phyloP scores from a whole-genome alignment of 2,329 filamentous ascomycete species.

The Ceratocystis cubensis region DNA sequence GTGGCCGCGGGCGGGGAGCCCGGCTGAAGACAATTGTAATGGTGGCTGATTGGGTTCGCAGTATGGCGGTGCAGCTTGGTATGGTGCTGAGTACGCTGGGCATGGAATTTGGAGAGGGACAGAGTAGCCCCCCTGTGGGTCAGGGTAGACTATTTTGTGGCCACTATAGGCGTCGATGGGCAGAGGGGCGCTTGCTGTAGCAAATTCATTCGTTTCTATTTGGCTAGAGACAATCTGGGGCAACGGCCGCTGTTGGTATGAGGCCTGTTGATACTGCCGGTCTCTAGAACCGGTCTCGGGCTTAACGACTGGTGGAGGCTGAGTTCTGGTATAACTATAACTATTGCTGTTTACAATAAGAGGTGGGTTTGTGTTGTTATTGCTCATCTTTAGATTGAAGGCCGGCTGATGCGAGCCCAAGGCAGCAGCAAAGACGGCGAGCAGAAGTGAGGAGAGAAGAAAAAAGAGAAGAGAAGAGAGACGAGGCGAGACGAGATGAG shows the following conservation, averaged over 20 bases:
- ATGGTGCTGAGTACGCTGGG: not conserved
- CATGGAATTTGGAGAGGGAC: not conserved
- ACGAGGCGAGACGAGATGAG: not conserved
- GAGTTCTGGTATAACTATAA: not conserved
- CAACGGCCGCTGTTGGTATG: not conserved
- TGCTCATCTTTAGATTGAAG: not conserved
- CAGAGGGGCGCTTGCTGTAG: not conserved
- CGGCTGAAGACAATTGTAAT: not conserved
- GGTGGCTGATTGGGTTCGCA: not conserved
- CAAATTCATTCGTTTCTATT: not conserved
- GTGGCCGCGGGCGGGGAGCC: not conserved
- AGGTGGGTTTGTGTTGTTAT: not conserved
- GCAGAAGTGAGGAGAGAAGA: not conserved
- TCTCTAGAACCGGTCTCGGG: not conserved
- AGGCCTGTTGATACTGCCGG: not conserved
- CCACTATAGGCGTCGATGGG: not conserved
- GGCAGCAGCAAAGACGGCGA: too few species aligned
- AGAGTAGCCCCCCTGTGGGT: not conserved
- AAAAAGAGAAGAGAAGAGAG: not conserved
- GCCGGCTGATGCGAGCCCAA: too few species aligned
- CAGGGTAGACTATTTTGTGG: not conserved
- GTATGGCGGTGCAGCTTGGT: not conserved
- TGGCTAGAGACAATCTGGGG: not conserved
- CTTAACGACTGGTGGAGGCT: not conserved
- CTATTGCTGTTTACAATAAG: not conserved